Evolutionary conservation across 306 rosid species (phyloP), one percentile per base, ranked within the genome.

Genomic region (Betula pendula): DNA sequence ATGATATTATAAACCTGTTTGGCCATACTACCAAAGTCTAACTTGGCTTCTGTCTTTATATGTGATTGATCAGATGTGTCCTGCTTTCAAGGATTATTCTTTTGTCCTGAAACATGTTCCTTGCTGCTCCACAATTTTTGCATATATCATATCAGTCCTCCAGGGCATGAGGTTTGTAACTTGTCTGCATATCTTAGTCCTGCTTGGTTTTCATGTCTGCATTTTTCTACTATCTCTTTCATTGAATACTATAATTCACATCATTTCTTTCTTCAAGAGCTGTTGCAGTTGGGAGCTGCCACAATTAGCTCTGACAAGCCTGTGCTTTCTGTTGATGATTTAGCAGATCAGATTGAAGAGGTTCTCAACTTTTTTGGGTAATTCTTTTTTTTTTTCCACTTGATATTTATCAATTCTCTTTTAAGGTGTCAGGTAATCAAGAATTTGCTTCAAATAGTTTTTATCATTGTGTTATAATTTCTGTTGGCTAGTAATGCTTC

Each of bases 141-240:
- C 92, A 87, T 92, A 81, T 95, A 92, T 79, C 97, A 95, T 79
- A 90, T 95, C 66, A 95, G 96, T 86, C 99, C 99, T 67, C 99
- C 97, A 12, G 99, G 99, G 42, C 99, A 89, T 63, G 99, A 95
- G 99, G 99, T 95, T 85, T 81, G 87, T 88, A 75, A 82, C 60
- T 85, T 56, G 69, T 74, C 82, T 82, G 24, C 53, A 58, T 72
- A 14, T 50, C 55, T 51, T 38, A 16, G 5, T 73, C 52, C 75
- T 75, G 65, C 69, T 77, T 73, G 75, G 27, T 81, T 77, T 58
- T 68, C n/a, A 22, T 69, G 35, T 53, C 43, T 52, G 52, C 27
- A 51, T 44, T 79, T 16, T 59, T 72, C 31, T 67, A 27, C 76
- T 65, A 22, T 81, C 35, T 62, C 20, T 35, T 31, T 72, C 55